Conservation (phyloP, 768 basidiomycete species). For the Porphyrellus cyaneotinctus region DNA sequence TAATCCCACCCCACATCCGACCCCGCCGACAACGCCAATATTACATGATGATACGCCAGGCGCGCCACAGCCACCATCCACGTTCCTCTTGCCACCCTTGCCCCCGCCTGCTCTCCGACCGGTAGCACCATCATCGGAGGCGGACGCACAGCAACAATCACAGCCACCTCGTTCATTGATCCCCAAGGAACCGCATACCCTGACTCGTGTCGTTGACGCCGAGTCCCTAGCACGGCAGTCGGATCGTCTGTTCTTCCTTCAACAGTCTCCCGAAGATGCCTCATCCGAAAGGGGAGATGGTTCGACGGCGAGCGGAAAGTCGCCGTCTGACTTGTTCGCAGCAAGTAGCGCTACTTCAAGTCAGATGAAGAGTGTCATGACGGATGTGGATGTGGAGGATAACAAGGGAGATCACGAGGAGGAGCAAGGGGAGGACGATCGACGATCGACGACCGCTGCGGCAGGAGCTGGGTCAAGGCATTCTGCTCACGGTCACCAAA, state of each 20-base stretch:
- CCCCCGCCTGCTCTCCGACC: slow-evolving; percentile 23
- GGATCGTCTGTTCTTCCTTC: slow-evolving; percentile 44
- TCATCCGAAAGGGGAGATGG: slow-evolving; percentile 35
- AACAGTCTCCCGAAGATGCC: slow-evolving; percentile 38
- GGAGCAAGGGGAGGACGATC: slow-evolving; percentile 19
- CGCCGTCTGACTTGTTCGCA: slow-evolving; percentile 31
- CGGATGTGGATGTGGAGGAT: slow-evolving; percentile 17
- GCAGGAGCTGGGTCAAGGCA: slow-evolving; percentile 7
- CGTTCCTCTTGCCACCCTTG: slow-evolving; percentile 29
- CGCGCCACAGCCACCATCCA: slow-evolving; percentile 24
- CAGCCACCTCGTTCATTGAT: slow-evolving; percentile 15
- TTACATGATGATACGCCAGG: slow-evolving; percentile 26
- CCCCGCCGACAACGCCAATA: slow-evolving; percentile 68
- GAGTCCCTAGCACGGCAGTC: slow-evolving; percentile 34
- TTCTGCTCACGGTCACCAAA: slow-evolving; percentile 16
- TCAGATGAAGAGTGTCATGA: slow-evolving; percentile 20
- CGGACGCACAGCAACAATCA: slow-evolving; percentile 12
- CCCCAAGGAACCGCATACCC: neutral
- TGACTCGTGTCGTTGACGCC: slow-evolving; percentile 12
- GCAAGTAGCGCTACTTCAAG: slow-evolving; percentile 36
- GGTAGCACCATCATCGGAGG: neutral
- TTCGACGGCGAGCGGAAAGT: slow-evolving; percentile 33
- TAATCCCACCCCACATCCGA: slow-evolving; percentile 74
- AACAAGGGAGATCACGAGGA: slow-evolving; percentile 15
- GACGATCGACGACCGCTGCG: slow-evolving; percentile 17